Evolutionary conservation across 345 rosid species (phyloP), one percentile per base, ranked within the genome.

Genomic region (Geranium rotundifolium): DNA sequence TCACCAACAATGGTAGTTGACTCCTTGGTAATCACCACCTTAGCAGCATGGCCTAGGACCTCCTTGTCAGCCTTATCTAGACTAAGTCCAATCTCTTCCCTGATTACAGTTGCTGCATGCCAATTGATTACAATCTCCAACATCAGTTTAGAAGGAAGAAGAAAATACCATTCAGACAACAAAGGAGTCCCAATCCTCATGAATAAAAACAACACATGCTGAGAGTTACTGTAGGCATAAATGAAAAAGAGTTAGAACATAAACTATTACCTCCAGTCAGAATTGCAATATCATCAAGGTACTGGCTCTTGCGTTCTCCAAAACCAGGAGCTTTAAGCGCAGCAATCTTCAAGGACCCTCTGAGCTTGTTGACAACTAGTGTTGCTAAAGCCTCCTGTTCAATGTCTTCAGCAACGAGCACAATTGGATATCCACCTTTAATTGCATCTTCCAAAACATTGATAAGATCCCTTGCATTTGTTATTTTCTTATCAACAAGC

Each of bases 301-400:
- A 95, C 73, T 90, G 96, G 73, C 89, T 88, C 79, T 90, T 90
- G 65, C 96, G 89, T 72, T 92, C 96, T 63, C 96, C 98, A 73
- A 92, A 92, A 46, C 98, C 98, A 69, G 96, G 96, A 77, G 96
- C 98, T 72, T 82, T 92, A 34, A 92, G 87, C 71, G 96, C 98
- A 56, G 98, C 98, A 74, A 92, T 86, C 77, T 90, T 92, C 69
- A 92, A 61, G 65, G 97, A 69, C 16, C 99, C 99, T 76, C 96
- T 85, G 64, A 92, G 90, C 72, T 86, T 92, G 80, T 87, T 92
- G 60, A 89, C 95, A 64, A 89, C 99, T 76, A 92, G 89, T 69
- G 98, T 92, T 4, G 98, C 82, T 50, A 78, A 37, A 37, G 82
- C 75, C 54, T 75, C 82, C 37, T 79, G 82, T 55, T 79, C 77